phyloP scores from a whole-genome alignment of 23 red algal species.

The Rhodosorus marinus region DNA sequence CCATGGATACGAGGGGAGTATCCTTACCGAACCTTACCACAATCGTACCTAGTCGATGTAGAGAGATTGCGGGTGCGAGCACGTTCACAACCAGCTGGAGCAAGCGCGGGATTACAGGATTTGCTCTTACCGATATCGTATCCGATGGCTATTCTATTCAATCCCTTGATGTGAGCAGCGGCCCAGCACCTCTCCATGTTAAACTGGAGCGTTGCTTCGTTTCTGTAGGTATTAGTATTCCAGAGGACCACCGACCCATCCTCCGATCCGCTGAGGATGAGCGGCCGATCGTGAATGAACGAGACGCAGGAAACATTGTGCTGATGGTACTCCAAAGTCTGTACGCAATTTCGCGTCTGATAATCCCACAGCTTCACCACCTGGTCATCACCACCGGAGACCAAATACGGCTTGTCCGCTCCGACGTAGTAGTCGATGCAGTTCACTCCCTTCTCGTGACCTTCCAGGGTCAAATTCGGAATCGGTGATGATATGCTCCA shows the following conservation, averaged over 20 bases:
- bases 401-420: constrained; percentile 79
- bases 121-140: constrained; percentile 95
- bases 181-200: constrained; percentile 89
- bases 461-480: constrained; percentile 91
- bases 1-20: constrained; percentile 77
- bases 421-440: constrained; percentile 91
- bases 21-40: constrained; percentile 73
- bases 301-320: constrained; percentile 78
- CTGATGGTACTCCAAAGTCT: constrained; percentile 56
- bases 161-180: constrained; percentile 48
- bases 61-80: no score
- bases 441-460: constrained; percentile 97
- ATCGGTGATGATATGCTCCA: constrained; percentile 79
- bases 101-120: no score
- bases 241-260: constrained; percentile 69
- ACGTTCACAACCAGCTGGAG: no score
- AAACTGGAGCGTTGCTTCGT: constrained; percentile 72
- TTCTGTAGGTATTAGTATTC: constrained; percentile 81
- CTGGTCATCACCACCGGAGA: constrained; percentile 72
- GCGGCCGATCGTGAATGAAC: constrained; percentile 70
- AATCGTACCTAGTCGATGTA: no score
- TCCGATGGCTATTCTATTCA: constrained; percentile 70
- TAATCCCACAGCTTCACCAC: constrained; percentile 85
- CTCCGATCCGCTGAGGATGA: constrained; percentile 74
- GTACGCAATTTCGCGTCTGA: constrained; percentile 77